Evolutionary conservation across 2,329 filamentous ascomycete genomes (phyloP).

Genomic region (Epicoccum sorghinum): DNA sequence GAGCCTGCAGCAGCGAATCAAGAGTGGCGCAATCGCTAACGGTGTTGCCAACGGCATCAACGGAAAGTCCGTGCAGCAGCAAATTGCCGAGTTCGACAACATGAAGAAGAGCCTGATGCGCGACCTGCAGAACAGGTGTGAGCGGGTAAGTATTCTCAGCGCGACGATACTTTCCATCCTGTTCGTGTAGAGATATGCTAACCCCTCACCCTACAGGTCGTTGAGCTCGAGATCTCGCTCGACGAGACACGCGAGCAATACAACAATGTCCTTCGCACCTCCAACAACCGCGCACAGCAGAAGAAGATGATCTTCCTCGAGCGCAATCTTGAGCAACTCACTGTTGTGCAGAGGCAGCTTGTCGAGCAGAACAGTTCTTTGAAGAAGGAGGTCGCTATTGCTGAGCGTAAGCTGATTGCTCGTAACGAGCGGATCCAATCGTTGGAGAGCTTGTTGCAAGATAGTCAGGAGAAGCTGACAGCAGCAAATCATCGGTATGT

Average conservation of each 20-base stretch:
- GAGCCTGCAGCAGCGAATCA: conserved; percentile 75
- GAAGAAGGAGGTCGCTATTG: conserved; percentile 99
- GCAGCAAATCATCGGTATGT: conserved; percentile 95
- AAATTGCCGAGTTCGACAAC: conserved; percentile 97
- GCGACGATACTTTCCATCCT: conserved; percentile 14
- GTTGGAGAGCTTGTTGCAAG: conserved; percentile 87
- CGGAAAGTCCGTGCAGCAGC: conserved; percentile 93
- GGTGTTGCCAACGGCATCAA: conserved; percentile 64
- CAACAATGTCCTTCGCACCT: conserved; percentile 95
- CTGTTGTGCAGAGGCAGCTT: conserved; percentile 94
- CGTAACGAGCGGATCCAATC: conserved; percentile 96
- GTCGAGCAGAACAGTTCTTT: conserved; percentile 92
- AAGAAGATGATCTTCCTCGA: conserved; percentile 99
- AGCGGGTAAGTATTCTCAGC: conserved; percentile 65
- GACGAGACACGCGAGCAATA: conserved; percentile 99
- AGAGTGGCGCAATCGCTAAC: conserved; percentile 67
- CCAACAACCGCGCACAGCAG: conserved; percentile 97
- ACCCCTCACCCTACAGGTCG: conserved; percentile 58
- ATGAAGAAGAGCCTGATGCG: conserved; percentile 99
- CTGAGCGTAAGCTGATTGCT: conserved; percentile 94
- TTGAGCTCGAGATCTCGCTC: conserved; percentile 96
- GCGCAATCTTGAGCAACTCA: conserved; percentile 96
- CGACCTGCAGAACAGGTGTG: conserved; percentile 96
- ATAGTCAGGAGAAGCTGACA: conserved; percentile 98
- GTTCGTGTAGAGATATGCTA: conserved; percentile 23